phyloP scores from a whole-genome alignment of 371 early-diverging fungal genomes.

The Rhizopus delemar region DNA sequence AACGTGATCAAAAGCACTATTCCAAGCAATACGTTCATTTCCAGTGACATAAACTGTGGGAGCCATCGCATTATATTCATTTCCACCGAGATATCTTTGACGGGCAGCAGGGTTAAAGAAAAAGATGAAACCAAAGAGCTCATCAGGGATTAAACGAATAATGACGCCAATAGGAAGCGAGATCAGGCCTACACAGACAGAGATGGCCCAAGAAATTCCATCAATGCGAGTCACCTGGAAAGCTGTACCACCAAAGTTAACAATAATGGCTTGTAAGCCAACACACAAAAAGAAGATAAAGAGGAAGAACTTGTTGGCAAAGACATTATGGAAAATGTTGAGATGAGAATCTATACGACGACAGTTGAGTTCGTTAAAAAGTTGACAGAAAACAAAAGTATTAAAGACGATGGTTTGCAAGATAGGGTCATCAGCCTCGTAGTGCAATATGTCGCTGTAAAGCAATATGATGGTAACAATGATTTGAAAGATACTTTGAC shows the following conservation, averaged over 20 bases:
- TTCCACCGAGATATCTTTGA: conserved; percentile 26
- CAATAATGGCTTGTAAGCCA: conserved; percentile 55
- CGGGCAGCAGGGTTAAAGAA: conserved; percentile 30
- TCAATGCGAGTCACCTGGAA: conserved; percentile 50
- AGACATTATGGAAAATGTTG: conserved; percentile 59
- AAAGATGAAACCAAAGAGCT: conserved; percentile 35
- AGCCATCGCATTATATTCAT: not conserved
- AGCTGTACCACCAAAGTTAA: conserved; percentile 60
- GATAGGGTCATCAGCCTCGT: conserved; percentile 29
- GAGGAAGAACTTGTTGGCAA: conserved; percentile 56
- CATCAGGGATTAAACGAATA: conserved; percentile 65
- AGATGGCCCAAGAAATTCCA: conserved; percentile 65
- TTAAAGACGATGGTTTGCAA: conserved; percentile 74
- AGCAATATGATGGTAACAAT: conserved; percentile 52
- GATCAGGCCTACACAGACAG: conserved; percentile 60
- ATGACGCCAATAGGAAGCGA: conserved; percentile 70
- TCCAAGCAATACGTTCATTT: conserved; percentile 35
- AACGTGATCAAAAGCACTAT: conserved; percentile 7
- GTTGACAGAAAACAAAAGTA: conserved; percentile 79
- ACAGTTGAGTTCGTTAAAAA: conserved; percentile 77
- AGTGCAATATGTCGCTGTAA: conserved; percentile 43
- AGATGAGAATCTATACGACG: conserved; percentile 62
- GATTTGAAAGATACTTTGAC: conserved; percentile 61
- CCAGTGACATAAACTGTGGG: conserved; percentile 38
- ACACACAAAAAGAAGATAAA: conserved; percentile 56